Evolutionary conservation across 768 basidiomycete species (phyloP).

Genomic region (Leucosporidium creatinivorum): DNA sequence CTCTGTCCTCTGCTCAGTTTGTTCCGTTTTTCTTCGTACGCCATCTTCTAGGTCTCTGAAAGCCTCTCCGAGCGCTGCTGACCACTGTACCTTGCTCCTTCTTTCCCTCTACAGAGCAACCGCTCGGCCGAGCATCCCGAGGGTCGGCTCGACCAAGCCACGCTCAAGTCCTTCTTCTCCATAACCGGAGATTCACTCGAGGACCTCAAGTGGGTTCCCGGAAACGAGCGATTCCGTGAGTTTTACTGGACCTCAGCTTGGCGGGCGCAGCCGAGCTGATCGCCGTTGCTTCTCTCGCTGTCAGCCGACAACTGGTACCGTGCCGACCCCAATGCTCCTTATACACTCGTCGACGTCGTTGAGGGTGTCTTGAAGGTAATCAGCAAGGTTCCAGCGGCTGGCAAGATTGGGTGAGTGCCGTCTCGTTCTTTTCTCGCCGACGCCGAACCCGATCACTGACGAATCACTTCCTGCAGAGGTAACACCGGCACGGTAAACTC

Average conservation of each 20-base stretch:
- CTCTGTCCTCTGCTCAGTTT: neutral
- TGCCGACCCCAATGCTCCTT: neutral
- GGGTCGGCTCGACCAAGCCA: neutral
- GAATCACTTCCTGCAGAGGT: neutral
- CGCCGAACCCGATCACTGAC: neutral
- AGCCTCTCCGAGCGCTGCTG: too few relatives aligned
- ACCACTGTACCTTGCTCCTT: too few relatives aligned
- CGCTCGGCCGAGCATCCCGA: neutral
- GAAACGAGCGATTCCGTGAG: neutral
- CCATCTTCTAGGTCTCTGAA: too few relatives aligned
- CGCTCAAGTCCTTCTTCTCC: slow-evolving; percentile 1
- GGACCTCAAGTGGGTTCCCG: neutral
- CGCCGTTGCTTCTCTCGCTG: neutral
- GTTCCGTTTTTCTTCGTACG: neutral
- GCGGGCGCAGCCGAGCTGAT: neutral
- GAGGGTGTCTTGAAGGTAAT: neutral
- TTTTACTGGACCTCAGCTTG: too few relatives aligned
- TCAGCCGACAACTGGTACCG: neutral
- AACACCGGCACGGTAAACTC: slow-evolving; percentile 6
- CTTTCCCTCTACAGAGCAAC: neutral
- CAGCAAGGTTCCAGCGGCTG: neutral
- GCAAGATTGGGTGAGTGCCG: neutral
- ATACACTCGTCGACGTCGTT: neutral
- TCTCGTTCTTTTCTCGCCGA: too few relatives aligned
- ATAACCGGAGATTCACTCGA: neutral